Conservation (phyloP, 805 yeast genomes). For the Schwanniomyces sp. region DNA sequence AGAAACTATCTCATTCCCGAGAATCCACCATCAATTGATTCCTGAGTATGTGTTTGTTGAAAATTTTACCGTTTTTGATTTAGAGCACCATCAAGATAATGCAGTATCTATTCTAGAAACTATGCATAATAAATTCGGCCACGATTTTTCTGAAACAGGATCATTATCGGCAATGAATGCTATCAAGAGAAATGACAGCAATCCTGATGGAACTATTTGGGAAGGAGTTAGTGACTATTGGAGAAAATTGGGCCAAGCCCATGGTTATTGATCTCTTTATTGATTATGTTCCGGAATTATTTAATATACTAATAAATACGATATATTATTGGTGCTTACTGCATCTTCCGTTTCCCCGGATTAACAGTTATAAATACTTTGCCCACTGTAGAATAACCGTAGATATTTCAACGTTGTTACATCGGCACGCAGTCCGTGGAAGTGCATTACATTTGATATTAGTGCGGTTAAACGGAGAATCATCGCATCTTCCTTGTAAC, state of each 20-base stretch:
- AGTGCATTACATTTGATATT: no score
- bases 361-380: no score
- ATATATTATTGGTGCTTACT: no score
- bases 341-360: no score
- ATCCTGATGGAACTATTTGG: conserved; percentile 36
- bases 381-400: no score
- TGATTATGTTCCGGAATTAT: no score
- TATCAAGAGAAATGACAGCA: conserved; percentile 53
- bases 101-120: conserved; percentile 40
- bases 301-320: no score
- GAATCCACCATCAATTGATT: conserved; percentile 86
- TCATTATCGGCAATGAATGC: conserved; percentile 44
- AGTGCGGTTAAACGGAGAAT: no score
- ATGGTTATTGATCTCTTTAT: conserved; percentile 49
- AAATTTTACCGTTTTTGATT: conserved; percentile 37
- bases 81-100: conserved; percentile 36
- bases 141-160: conserved; percentile 32
- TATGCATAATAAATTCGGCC: conserved; percentile 40
- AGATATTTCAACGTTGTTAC: no score
- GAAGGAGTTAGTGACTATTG: conserved; percentile 88
- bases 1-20: conserved; percentile 73
- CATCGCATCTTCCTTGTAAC: no score
- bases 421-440: no score
- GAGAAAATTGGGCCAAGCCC: conserved; percentile 80
- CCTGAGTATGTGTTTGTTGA: conserved; percentile 73